These are phyloP conservation scores for Simmondsia chinensis DNA, from an alignment of 148 eudicot genomes.

Conservation along the genomic window DNA sequence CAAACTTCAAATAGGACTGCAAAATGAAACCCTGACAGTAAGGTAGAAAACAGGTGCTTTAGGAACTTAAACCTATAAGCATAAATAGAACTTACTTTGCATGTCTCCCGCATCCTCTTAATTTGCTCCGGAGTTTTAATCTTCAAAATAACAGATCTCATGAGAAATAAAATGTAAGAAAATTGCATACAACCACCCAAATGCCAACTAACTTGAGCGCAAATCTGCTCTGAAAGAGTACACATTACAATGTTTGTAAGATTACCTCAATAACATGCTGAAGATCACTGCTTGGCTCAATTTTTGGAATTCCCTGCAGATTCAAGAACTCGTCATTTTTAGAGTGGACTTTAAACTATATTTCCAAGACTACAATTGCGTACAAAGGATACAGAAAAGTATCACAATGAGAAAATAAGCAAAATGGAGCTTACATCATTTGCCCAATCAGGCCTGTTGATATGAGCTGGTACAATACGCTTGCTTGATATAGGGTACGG, in stretches of 20 bases:
- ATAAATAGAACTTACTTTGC: conserved; percentile 45
- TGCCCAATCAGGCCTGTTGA: conserved; percentile 91
- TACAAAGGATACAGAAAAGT: neutral
- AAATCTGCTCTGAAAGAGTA: neutral
- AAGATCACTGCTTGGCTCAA: conserved; percentile 77
- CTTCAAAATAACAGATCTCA: conserved; percentile 32
- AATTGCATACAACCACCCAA: neutral
- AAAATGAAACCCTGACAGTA: too few relatives aligned
- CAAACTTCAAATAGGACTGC: too few relatives aligned
- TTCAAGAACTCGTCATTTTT: too few relatives aligned
- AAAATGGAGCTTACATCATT: conserved; percentile 53
- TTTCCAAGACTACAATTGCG: neutral
- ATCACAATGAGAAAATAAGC: neutral
- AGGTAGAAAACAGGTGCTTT: too few relatives aligned
- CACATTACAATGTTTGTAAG: neutral
- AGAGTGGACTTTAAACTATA: too few relatives aligned
- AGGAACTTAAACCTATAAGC: neutral
- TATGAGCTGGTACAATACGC: conserved; percentile 59
- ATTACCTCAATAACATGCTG: conserved; percentile 86
- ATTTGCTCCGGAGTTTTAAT: conserved; percentile 80
- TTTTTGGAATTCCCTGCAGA: conserved; percentile 79
- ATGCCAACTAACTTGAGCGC: too few relatives aligned
- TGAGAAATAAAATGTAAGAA: conserved; percentile 4
- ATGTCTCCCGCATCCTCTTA: conserved; percentile 86
- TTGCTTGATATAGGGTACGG: conserved; percentile 74